Percentiles rank a stretch among this genome's conserved stretches.
These are phyloP conservation scores for Davidsoniella eucalypti DNA, from an alignment of 2,329 filamentous ascomycete species.

Conservation along the genomic window DNA sequence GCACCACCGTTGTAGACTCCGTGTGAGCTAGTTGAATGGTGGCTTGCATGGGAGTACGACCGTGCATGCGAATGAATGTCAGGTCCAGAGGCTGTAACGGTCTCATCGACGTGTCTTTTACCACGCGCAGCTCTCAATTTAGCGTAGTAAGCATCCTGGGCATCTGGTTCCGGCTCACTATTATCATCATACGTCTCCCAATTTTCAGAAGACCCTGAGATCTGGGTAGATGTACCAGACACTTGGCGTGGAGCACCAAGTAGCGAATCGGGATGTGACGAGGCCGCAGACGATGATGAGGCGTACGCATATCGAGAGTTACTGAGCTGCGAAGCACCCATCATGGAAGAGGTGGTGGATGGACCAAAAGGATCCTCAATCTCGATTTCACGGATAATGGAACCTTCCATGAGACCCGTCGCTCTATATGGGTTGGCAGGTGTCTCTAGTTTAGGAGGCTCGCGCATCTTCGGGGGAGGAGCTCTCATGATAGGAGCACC, in stretches of 20 bases:
- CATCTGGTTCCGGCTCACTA: constrained; percentile 60
- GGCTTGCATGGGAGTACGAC: constrained; percentile 6
- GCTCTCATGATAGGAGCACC: constrained; percentile 42
- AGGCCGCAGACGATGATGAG: constrained; percentile 19
- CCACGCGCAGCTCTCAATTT: constrained; percentile 50
- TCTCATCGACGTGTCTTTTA: constrained; percentile 23
- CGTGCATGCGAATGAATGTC: constrained; percentile 1
- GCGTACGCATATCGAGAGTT: constrained; percentile 25
- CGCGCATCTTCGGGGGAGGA: constrained; percentile 85
- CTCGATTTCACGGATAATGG: constrained; percentile 41
- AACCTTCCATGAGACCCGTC: constrained; percentile 25
- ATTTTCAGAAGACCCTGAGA: constrained; percentile 70
- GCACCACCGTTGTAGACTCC: neutral
- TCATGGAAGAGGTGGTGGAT: neutral
- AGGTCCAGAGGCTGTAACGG: constrained; percentile 17
- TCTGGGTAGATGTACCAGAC: constrained; percentile 41
- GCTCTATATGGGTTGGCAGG: constrained; percentile 29
- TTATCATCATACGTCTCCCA: constrained; percentile 93
- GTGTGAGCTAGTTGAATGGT: constrained; percentile 5
- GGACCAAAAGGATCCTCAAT: constrained; percentile 58
- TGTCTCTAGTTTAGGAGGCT: constrained; percentile 38
- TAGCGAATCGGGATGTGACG: constrained; percentile 9
- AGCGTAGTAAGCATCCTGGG: constrained; percentile 63
- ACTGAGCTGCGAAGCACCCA: constrained; percentile 18
- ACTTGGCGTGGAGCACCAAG: constrained; percentile 40